Evolutionary conservation across 495 filamentous ascomycete genomes (phyloP).

Genomic region (Glarea lozoyensis): DNA sequence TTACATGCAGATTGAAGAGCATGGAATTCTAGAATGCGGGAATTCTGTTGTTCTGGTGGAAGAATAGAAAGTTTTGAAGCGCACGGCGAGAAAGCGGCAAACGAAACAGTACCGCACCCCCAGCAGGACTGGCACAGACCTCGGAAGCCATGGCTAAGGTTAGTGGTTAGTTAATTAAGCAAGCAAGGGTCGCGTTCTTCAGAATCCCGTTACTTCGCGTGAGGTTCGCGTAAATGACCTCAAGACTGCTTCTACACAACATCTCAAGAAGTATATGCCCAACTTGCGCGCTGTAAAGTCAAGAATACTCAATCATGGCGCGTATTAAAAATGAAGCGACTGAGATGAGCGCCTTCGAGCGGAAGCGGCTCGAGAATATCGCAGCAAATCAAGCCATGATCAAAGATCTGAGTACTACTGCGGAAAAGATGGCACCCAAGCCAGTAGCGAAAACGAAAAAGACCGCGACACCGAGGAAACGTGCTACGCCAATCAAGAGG

Average conservation of each 20-base stretch:
- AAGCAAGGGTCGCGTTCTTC: not conserved
- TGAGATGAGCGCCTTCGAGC: constrained; percentile 44
- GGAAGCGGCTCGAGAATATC: constrained; percentile 45
- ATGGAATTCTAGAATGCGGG: no score
- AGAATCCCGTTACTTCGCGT: not conserved
- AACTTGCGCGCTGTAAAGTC: not conserved
- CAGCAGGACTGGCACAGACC: not conserved
- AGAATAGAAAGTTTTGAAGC: no score
- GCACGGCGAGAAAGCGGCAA: no score
- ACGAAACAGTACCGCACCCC: no score
- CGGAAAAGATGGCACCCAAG: constrained; percentile 29
- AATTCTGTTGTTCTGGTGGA: no score
- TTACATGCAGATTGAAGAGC: no score
- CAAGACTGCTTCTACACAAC: not conserved
- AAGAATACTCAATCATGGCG: constrained; percentile 17
- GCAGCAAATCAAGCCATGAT: constrained; percentile 43
- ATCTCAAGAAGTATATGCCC: not conserved
- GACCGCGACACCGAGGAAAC: constrained; percentile 20
- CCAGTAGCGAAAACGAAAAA: constrained; percentile 24
- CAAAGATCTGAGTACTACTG: constrained; percentile 29
- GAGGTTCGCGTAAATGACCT: constrained; percentile 9
- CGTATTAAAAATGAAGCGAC: constrained; percentile 23
- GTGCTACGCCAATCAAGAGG: constrained; percentile 22
- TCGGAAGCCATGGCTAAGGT: not conserved
- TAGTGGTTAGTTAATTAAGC: not conserved